Percentiles rank a stretch among this genome's conserved stretches.
Evolutionary conservation across 1,284 basidiomycete genomes (phyloP).

Genomic region (Cystobasidium pallidum): DNA sequence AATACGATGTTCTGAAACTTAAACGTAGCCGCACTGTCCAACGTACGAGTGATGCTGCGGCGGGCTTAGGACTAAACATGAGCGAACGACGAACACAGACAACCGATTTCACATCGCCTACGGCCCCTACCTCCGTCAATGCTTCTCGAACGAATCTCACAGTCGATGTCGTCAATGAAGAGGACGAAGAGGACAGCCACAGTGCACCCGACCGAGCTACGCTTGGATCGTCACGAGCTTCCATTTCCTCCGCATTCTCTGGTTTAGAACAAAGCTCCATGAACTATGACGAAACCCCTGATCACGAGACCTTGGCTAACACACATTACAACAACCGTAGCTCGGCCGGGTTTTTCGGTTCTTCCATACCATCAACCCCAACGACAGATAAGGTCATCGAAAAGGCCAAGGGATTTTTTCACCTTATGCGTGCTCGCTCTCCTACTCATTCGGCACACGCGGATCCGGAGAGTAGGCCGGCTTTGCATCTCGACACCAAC

Average conservation of each 20-base stretch:
- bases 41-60: background rate
- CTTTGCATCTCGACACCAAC: background rate
- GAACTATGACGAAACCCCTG: constrained; percentile 12
- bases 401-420: constrained; percentile 38
- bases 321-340: constrained; percentile 13
- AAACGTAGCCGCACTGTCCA: constrained; percentile 24
- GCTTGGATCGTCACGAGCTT: constrained; percentile 27
- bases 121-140: constrained; percentile 3
- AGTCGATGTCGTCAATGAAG: constrained; percentile 13
- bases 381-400: constrained; percentile 30
- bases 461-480: background rate
- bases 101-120: constrained; percentile 13
- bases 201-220: constrained; percentile 18
- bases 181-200: constrained; percentile 31
- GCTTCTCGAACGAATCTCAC: constrained; percentile 30
- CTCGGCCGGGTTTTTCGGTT: constrained; percentile 11
- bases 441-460: background rate
- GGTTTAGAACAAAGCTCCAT: constrained; percentile 20
- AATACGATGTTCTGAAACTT: constrained; percentile 42
- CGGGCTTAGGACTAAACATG: background rate
- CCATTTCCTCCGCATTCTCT: constrained; percentile 40
- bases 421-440: constrained; percentile 19
- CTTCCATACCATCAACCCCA: constrained; percentile 31
- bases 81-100: constrained; percentile 9
- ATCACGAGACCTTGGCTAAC: constrained; percentile 13